Base-by-base conservation (phyloP, 2,329 filamentous ascomycete species). In the Mycosphaerella arachidis region DNA sequence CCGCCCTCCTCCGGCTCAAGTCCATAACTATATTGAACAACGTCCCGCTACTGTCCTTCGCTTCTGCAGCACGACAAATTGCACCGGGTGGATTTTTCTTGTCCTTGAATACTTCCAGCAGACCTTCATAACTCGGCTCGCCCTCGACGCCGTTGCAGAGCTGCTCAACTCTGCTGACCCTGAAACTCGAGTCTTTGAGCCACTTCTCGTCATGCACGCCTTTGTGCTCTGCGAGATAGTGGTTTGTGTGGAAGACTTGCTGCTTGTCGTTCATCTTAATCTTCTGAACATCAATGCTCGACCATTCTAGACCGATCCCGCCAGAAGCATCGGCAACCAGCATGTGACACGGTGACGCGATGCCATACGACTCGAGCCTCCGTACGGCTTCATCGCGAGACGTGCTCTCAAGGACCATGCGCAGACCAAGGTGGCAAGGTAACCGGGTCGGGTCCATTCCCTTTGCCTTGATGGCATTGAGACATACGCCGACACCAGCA, bases 391-490 rank as follows among this genome's bases (percentile, higher is more conserved):
- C 76, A 0, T 72, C 72, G 0, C 77, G 76, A 1, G 78, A 82
- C 0, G 29, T 55, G 30, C 79, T 81, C 55, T 88, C 84, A 1
- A 88, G 71, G 4, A 78, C 80, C 18, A 78, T 71, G 1, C 86
- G 76, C 6, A 88, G 75, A 0, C 82, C 84, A 6, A 88, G 74
- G 67, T 88, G 86, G n/a, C 85, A 81, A 0, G 86, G 85, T 2
- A 87, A 66, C 7, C 78, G 79, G 0, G 72, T 71, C 2, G 72
- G 66, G 66, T 84, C 77, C 52, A 86, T 79, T 0, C 84, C 84
- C 1, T 78, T 76, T 3, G 82, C 83, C 43, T 79, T 78, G 61
- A 88, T 85, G 0, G 85, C 86, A 61, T 88, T 88, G 8, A 88
- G 74, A 48, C 81, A 82, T 0, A 81, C 80, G 0, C 84, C 85